These are phyloP conservation scores for Piloderma croceum DNA, from an alignment of 768 basidiomycete species.

Conservation along the genomic window DNA sequence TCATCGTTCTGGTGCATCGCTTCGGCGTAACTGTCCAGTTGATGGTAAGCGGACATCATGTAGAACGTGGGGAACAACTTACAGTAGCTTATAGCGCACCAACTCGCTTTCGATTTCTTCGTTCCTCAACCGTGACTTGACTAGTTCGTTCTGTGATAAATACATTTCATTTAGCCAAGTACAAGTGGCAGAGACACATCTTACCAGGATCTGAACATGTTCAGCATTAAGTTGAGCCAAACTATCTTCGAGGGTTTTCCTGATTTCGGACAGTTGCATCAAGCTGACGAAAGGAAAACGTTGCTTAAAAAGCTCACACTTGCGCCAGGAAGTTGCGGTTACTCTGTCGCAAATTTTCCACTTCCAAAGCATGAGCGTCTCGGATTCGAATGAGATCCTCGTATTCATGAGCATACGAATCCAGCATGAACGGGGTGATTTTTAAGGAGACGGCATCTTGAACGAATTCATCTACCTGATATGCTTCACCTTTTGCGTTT, in stretches of 20 bases:
- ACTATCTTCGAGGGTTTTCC: conserved; percentile 74
- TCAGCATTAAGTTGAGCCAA: conserved; percentile 78
- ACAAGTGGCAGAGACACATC: conserved; percentile 13
- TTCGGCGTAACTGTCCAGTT: conserved; percentile 49
- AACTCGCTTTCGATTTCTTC: conserved; percentile 94
- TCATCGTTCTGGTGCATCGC: conserved; percentile 75
- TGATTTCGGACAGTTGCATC: conserved; percentile 24
- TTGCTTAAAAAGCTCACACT: conserved; percentile 51
- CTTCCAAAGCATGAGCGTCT: conserved; percentile 78
- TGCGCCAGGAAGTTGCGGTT: conserved; percentile 74
- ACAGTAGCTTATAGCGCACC: conserved; percentile 91
- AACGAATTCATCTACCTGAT: conserved; percentile 79
- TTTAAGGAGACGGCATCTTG: conserved; percentile 77
- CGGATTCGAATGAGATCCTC: conserved; percentile 70
- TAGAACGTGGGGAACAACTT: conserved; percentile 24
- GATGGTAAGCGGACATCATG: neutral
- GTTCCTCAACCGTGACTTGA: conserved; percentile 79
- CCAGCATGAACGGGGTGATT: conserved; percentile 96
- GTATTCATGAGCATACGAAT: conserved; percentile 84
- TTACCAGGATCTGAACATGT: conserved; percentile 70
- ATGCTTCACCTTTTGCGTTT: conserved; percentile 31
- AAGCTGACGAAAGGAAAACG: conserved; percentile 7
- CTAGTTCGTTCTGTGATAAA: conserved; percentile 73
- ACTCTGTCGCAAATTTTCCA: conserved; percentile 75
- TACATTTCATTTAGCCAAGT: neutral